Base-by-base conservation (phyloP, 208 protist genomes). In the Strigomonas culicis region DNA sequence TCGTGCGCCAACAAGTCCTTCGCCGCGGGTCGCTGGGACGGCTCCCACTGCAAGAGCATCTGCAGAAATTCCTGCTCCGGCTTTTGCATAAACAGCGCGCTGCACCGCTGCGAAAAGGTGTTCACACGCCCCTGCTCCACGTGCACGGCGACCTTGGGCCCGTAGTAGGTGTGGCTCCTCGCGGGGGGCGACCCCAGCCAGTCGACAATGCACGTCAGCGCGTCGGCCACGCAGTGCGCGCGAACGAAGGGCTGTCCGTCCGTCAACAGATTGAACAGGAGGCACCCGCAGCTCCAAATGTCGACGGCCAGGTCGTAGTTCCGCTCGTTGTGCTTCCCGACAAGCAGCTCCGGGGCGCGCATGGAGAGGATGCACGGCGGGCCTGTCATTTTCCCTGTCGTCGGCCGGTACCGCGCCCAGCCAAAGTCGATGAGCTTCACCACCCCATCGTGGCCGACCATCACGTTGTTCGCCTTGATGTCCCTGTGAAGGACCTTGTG, bases 231-330 rank as follows among this genome's bases (percentile, higher is more conserved):
- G 55, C 64, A 76, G 21, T 72, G 62, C 24, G 75, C 86, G 47
- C 67, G 79, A 13, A 81, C 58, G 59, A 99, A 99, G 19, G 98
- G 75, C 15, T 94, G 97, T 57, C 94, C 87, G 11, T 97, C 97
- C 0, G 98, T 80, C 24, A 99, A 68, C 67, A 99, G 86, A 81
- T 99, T 98, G 24, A 97, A 99, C 13, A 99, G 74, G 13, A 99
- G 97, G 74, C 97, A 99, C 24, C 95, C 98, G 41, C 79, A 83
- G 51, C 92, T 96, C 97, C 96, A 99, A 24, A 98, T 62, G 67
- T 98, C 97, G 36, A 99, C 86, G 24, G 93, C 70, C 22, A 88
- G 86, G 72, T 99, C 98, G 66, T 94, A 94, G 43, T 80, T 72
- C 13, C 21, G 31, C 15, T 68, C 64, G 51, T 71, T 34, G 43